Base-by-base conservation (phyloP, 345 rosid genomes). In the Erysimum cheiranthoides region DNA sequence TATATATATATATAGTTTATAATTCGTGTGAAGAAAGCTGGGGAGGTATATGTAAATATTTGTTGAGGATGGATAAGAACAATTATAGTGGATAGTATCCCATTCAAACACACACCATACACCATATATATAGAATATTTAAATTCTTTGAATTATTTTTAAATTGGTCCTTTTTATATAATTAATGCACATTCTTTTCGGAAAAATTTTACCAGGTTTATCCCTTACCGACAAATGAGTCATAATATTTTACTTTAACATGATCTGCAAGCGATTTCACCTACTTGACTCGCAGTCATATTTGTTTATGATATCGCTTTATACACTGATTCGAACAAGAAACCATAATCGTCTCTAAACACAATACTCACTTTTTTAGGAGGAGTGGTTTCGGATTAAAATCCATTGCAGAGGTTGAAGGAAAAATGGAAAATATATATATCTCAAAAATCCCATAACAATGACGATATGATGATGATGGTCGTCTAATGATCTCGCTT, bases 31-130 rank as follows among this genome's bases (percentile, higher is more conserved):
- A 18, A 47, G 25, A 51, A 8, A 8, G n/a, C 35, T 46, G 67
- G 13, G 17, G 47, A 34, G 10, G 25, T 36, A 71, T 25, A 38
- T 34, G 1, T 17, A 54, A 16, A 3, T 36, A 40, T 46, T 34
- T 71, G 18, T 27, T 2, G 52, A 62, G 11, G 18, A 64, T 57
- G 64, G 66, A 65, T 65, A 65, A 35, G 39, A 35, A 59, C 59
- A 60, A n/a, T 5, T 9, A 53, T 53, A 31, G 43, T 64, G 49
- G 74, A 47, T 43, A 43, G 14, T 53, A 10, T 40, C 43, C 38
- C 38, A 73, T 21, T 73, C 57, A 73, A 56, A 38, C 49, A 46
- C 66, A 66, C 68, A 36, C 30, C 67, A 70, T 43, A 50, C 57
- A 59, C n/a, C 13, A 14, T 31, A n/a, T n/a, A n/a, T n/a, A n/a